phyloP scores from a whole-genome alignment of 805 yeast species.

The Lipomyces sp. region DNA sequence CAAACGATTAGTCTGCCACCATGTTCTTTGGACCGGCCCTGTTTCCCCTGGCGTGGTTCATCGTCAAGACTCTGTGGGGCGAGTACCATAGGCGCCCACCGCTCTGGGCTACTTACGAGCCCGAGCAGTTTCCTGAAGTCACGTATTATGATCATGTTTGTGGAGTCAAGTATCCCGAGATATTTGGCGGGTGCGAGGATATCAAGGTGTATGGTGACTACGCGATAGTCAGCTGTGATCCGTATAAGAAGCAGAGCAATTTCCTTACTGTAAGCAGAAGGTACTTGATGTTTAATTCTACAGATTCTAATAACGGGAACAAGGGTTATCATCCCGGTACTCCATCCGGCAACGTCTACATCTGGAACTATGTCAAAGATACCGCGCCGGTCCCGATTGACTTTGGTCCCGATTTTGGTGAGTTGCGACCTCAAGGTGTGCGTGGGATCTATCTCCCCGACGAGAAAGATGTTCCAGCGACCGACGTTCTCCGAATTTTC shows the following conservation, averaged over 20 bases:
- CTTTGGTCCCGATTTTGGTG: conserved; percentile 30
- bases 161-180: conserved; percentile 25
- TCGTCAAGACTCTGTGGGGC: conserved; percentile 34
- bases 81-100: conserved; percentile 37
- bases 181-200: conserved; percentile 34
- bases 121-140: conserved; percentile 36
- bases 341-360: conserved; percentile 31
- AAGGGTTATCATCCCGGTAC: conserved; percentile 27
- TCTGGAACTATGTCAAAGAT: conserved; percentile 36
- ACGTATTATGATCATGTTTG: conserved; percentile 27
- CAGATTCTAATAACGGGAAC: not conserved
- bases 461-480: not conserved
- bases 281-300: not conserved
- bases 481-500: conserved; percentile 28
- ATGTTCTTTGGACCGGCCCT: conserved; percentile 36
- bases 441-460: conserved; percentile 15
- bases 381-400: conserved; percentile 21
- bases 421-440: conserved; percentile 36
- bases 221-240: conserved; percentile 36
- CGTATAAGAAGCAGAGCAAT: conserved; percentile 34
- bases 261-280: conserved; percentile 23
- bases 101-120: conserved; percentile 32
- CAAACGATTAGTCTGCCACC: conserved; percentile 4
- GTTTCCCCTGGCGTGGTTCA: conserved; percentile 35
- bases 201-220: conserved; percentile 33